Evolutionary conservation across 768 basidiomycete species (phyloP).

Genomic region (Podaxis sp.): DNA sequence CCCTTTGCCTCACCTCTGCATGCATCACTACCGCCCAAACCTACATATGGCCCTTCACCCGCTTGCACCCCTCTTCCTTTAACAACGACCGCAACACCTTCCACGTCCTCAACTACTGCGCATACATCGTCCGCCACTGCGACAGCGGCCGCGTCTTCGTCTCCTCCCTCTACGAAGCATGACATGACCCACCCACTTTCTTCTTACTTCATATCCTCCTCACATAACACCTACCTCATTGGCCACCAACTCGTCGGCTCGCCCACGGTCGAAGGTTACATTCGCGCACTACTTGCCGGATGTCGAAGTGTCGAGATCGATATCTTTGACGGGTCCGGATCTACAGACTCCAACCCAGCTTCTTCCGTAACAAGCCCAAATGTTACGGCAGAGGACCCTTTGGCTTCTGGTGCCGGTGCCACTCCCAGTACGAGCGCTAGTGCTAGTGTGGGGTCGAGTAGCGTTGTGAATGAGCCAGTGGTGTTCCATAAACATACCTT

Average conservation of each 20-base stretch:
- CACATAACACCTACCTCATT: conserved; percentile 91
- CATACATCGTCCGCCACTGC: neutral
- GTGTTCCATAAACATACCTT: conserved; percentile 95
- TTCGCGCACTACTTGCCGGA: conserved; percentile 82
- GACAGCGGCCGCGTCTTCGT: neutral
- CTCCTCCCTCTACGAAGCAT: conserved; percentile 42
- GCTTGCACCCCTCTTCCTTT: neutral
- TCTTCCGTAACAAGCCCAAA: too few relatives aligned
- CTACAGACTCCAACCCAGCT: conserved; percentile 32
- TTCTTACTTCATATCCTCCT: conserved; percentile 90
- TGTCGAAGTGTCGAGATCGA: conserved; percentile 82
- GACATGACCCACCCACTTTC: conserved; percentile 89
- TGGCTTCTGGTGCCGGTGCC: too few relatives aligned
- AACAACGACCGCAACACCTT: neutral
- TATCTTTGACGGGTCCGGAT: conserved; percentile 37
- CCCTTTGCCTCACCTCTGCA: conserved; percentile 27
- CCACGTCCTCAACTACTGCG: neutral
- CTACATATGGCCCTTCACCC: neutral
- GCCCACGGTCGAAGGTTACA: conserved; percentile 88
- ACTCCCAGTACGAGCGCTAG: too few relatives aligned
- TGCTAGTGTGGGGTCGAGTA: conserved; percentile 53
- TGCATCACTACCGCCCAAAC: conserved; percentile 27
- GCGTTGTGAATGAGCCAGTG: conserved; percentile 61
- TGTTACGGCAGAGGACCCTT: neutral
- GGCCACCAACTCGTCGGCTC: conserved; percentile 85